Conservation (phyloP, 805 yeast genomes). For the Saccharomycopsis synnaedendra region DNA sequence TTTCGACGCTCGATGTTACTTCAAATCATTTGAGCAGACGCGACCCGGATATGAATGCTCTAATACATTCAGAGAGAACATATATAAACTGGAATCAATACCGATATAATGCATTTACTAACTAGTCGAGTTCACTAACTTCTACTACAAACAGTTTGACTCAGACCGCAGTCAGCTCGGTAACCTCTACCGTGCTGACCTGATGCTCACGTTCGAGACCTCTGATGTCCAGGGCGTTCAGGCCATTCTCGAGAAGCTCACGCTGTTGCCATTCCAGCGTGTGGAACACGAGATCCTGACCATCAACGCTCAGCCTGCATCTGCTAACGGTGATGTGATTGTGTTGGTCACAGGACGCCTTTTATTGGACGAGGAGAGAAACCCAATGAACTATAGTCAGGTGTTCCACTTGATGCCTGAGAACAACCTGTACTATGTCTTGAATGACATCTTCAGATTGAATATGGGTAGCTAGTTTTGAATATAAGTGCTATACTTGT, state of each 20-base stretch:
- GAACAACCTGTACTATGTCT: constrained; percentile 80
- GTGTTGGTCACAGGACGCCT: constrained; percentile 98
- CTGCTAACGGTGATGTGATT: constrained; percentile 82
- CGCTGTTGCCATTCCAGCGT: constrained; percentile 78
- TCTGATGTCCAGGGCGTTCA: constrained; percentile 91
- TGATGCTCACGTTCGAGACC: constrained; percentile 95
- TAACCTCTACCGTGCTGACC: constrained; percentile 80
- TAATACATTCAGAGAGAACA: too few relatives aligned
- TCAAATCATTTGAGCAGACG: too few relatives aligned
- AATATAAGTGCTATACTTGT: constrained; percentile 29
- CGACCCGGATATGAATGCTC: too few relatives aligned
- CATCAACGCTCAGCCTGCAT: constrained; percentile 95
- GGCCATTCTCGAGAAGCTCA: constrained; percentile 85
- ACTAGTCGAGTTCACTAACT: constrained; percentile 74
- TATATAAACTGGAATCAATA: too few relatives aligned
- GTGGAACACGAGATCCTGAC: constrained; percentile 91
- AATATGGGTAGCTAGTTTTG: constrained; percentile 37
- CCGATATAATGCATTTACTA: background rate
- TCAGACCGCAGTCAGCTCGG: constrained; percentile 86
- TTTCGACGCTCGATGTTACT: too few relatives aligned
- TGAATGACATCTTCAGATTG: constrained; percentile 94
- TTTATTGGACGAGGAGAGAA: constrained; percentile 82
- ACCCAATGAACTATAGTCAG: constrained; percentile 94
- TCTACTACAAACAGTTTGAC: constrained; percentile 93
- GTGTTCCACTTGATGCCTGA: constrained; percentile 96